Conservation (phyloP, 2,329 filamentous ascomycete species). For the Ophiostoma montium region DNA sequence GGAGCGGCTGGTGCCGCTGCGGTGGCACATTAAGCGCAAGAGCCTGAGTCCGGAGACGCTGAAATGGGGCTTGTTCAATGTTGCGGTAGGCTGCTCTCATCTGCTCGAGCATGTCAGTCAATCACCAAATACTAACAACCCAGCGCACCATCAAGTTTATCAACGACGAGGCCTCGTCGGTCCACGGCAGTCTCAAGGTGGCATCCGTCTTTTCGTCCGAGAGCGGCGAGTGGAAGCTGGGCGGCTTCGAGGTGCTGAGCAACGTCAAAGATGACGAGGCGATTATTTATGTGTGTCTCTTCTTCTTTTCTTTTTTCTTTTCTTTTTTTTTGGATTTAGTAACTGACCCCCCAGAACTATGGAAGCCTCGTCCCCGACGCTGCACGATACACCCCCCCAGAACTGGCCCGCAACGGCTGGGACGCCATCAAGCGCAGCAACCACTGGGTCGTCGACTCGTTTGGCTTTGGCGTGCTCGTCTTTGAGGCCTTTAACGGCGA, state of each 20-base stretch:
- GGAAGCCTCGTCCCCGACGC: conserved; percentile 80
- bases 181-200: conserved; percentile 76
- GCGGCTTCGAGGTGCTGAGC: conserved; percentile 84
- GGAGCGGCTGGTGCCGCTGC: conserved; percentile 72
- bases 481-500: conserved; percentile 86
- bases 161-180: conserved; percentile 80
- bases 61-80: conserved; percentile 85
- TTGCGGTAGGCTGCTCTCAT: conserved; percentile 48
- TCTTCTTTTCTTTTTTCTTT: neutral
- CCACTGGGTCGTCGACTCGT: conserved; percentile 71
- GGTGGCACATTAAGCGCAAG: conserved; percentile 81
- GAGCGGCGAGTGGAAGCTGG: conserved; percentile 95
- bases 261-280: conserved; percentile 94
- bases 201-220: conserved; percentile 87
- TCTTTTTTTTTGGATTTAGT: neutral
- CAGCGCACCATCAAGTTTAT: conserved; percentile 90
- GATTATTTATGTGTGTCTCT: conserved; percentile 56
- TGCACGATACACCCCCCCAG: conserved; percentile 71
- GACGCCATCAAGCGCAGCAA: conserved; percentile 75
- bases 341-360: conserved; percentile 45
- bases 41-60: conserved; percentile 81
- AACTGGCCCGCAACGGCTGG: conserved; percentile 81
- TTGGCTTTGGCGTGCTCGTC: conserved; percentile 69
- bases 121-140: neutral
- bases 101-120: neutral